phyloP scores from a whole-genome alignment of 148 eudicot genomes.

The Arctostaphylos glauca region DNA sequence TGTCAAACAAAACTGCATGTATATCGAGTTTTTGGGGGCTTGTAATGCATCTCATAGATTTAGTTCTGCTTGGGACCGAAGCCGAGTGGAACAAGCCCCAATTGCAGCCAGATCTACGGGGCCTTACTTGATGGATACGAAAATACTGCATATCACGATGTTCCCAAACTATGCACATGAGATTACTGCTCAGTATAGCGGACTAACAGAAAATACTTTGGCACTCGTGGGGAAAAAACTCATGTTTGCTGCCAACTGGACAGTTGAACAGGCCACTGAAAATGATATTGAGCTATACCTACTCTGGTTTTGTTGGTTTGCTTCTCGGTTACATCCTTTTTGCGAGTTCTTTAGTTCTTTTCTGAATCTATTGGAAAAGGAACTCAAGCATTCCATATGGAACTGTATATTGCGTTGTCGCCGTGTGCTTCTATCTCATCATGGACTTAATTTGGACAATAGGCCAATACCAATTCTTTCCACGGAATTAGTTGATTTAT shows the following conservation, averaged over 20 bases:
- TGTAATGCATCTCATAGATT: constrained; percentile 38
- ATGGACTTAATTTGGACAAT: constrained; percentile 26
- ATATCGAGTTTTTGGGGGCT: constrained; percentile 63
- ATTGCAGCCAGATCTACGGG: constrained; percentile 18
- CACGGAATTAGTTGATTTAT: constrained; percentile 45
- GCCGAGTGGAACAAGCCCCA: constrained; percentile 23
- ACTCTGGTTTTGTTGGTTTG: constrained; percentile 74
- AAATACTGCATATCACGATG: constrained; percentile 41
- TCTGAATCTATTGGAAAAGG: constrained; percentile 45
- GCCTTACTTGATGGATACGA: constrained; percentile 45
- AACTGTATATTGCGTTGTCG: constrained; percentile 37
- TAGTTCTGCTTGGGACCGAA: constrained; percentile 22
- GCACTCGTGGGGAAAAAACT: constrained; percentile 42
- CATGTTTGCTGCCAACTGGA: constrained; percentile 81
- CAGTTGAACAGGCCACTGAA: constrained; percentile 71
- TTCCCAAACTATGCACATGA: constrained; percentile 36
- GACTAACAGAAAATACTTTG: constrained; percentile 27
- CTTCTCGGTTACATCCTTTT: constrained; percentile 48
- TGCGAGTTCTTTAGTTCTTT: constrained; percentile 51
- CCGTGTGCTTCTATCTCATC: constrained; percentile 41
- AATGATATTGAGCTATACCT: constrained; percentile 56
- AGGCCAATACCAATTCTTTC: constrained; percentile 62
- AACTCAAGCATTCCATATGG: constrained; percentile 78
- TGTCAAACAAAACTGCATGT: constrained; percentile 68
- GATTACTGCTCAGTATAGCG: constrained; percentile 18